phyloP scores from a whole-genome alignment of 495 filamentous ascomycete genomes.

The Xanthoparmelia taractica region DNA sequence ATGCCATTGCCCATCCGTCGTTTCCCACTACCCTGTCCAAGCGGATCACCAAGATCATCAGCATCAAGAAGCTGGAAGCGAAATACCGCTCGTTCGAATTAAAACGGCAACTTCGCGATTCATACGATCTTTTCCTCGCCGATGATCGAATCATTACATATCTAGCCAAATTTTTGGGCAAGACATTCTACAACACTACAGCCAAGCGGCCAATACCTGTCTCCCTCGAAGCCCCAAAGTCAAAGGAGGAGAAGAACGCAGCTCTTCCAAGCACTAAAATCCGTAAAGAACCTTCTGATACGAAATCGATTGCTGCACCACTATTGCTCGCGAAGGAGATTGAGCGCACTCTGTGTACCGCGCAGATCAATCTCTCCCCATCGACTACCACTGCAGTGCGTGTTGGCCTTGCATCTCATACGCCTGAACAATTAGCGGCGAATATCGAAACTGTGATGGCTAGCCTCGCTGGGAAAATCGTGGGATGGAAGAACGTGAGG shows the following conservation, averaged over 20 bases:
- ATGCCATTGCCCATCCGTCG: constrained; percentile 63
- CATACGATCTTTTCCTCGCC: constrained; percentile 82
- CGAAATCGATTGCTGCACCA: constrained; percentile 38
- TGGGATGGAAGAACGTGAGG: constrained; percentile 79
- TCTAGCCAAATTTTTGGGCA: constrained; percentile 72
- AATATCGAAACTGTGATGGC: constrained; percentile 68
- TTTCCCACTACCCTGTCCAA: constrained; percentile 66
- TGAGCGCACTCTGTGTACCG: constrained; percentile 57
- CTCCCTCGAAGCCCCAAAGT: constrained; percentile 54
- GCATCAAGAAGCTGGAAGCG: constrained; percentile 69
- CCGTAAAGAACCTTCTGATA: constrained; percentile 32
- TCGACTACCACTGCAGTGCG: constrained; percentile 57
- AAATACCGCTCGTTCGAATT: constrained; percentile 84
- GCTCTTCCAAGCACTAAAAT: constrained; percentile 33
- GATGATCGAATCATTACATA: constrained; percentile 74
- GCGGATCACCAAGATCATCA: constrained; percentile 73
- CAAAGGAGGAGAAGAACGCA: constrained; percentile 44
- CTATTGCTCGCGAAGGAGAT: constrained; percentile 61
- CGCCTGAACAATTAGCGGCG: constrained; percentile 63
- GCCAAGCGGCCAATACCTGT: constrained; percentile 84
- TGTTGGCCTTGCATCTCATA: constrained; percentile 64
- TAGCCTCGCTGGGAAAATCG: constrained; percentile 62
- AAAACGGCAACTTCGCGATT: constrained; percentile 69
- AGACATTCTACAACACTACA: constrained; percentile 71
- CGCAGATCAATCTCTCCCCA: constrained; percentile 66